Evolutionary conservation across 352 stramenopile genomes (phyloP).

Genomic region (Peronospora farinosa): DNA sequence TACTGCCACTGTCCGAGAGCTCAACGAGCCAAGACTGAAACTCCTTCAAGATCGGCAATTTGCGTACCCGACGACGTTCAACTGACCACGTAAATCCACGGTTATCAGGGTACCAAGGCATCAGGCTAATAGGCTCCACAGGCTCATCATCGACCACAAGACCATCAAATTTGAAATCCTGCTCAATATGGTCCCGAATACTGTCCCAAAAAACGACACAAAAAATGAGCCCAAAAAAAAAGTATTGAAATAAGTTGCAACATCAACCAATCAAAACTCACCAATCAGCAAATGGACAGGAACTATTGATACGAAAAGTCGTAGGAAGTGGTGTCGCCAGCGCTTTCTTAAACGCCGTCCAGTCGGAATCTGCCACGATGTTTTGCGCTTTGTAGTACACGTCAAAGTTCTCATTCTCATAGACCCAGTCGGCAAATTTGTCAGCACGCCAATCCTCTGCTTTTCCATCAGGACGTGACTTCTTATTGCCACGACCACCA

Average conservation of each 20-base stretch:
- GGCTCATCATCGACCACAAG: slow-evolving; percentile 76
- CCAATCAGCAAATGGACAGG: slow-evolving; percentile 76
- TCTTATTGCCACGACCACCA: slow-evolving; percentile 44
- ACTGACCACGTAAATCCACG: slow-evolving; percentile 88
- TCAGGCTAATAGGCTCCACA: slow-evolving; percentile 72
- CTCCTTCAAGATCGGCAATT: slow-evolving; percentile 86
- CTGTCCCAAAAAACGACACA: slow-evolving; percentile 25
- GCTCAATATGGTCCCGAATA: slow-evolving; percentile 80
- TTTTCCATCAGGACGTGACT: slow-evolving; percentile 38
- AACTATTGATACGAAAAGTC: slow-evolving; percentile 91
- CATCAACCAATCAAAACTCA: slow-evolving; percentile 21
- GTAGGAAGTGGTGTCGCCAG: slow-evolving; percentile 86
- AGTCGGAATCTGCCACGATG: slow-evolving; percentile 80
- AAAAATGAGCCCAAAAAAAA: slow-evolving; percentile 7
- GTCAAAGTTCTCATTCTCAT: slow-evolving; percentile 82
- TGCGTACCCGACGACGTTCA: slow-evolving; percentile 86
- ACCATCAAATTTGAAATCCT: slow-evolving; percentile 81
- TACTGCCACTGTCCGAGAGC: slow-evolving; percentile 89
- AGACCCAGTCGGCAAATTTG: slow-evolving; percentile 81
- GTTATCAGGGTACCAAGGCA: slow-evolving; percentile 88
- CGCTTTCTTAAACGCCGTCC: slow-evolving; percentile 85
- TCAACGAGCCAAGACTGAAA: slow-evolving; percentile 96
- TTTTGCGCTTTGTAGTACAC: slow-evolving; percentile 86
- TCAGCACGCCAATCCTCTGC: slow-evolving; percentile 38
- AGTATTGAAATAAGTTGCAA: neutral